These are phyloP conservation scores for Prunus campanulata DNA, from an alignment of 306 rosid genomes.

Conservation along the genomic window DNA sequence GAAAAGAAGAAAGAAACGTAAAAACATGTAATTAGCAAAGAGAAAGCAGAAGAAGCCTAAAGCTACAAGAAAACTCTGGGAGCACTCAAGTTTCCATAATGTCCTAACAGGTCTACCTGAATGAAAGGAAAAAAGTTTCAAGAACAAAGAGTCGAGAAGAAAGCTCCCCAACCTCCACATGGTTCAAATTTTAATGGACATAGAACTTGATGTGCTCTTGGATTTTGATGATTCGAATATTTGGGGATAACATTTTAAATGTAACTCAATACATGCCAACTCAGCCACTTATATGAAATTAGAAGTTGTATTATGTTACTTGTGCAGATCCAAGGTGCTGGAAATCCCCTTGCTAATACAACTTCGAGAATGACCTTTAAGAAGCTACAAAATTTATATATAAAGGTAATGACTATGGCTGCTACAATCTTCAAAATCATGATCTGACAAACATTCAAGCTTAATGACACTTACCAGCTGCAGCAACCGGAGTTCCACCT, in stretches of 20 bases:
- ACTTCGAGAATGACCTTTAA: background rate
- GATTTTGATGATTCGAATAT: background rate
- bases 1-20: background rate
- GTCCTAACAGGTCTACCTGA: background rate
- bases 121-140: background rate
- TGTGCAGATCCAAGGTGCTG: background rate
- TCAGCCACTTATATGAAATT: background rate
- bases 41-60: background rate
- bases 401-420: slow-evolving; percentile 2
- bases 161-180: background rate
- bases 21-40: background rate
- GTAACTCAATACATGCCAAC: background rate
- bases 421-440: background rate
- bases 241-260: background rate
- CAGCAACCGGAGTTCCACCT: slow-evolving; percentile 32
- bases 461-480: slow-evolving; percentile 42
- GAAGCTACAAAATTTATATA: background rate
- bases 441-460: slow-evolving; percentile 13
- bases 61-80: background rate
- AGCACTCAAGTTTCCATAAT: background rate
- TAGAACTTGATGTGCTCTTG: background rate
- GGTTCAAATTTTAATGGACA: background rate
- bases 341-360: background rate
- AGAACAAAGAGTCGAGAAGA: background rate
- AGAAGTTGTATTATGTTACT: background rate